Base-by-base conservation (phyloP, 202 grass and related monocot genomes). In the Sporobolus alterniflorus region DNA sequence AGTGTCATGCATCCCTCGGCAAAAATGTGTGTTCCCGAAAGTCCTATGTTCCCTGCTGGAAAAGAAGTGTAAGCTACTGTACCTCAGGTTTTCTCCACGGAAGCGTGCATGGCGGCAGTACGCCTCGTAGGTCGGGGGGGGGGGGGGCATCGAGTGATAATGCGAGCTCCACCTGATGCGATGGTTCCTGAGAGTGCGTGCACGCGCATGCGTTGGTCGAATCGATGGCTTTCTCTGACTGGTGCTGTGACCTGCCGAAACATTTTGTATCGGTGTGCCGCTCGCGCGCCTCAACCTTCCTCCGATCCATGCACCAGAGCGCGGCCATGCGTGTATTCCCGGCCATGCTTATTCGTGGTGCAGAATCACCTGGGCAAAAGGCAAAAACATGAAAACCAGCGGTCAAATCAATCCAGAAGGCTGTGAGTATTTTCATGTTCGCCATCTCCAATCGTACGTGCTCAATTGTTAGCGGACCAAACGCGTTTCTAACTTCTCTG, bases 31-130 rank as follows among this genome's bases (percentile, higher is more conserved):
- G 52, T 29, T 40, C 60, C 41, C 73, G 79, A 90, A 90, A 90
- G 88, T 87, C 54, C 40, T 55, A 52, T 90, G 88, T 83, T 83
- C 75, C 84, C 79, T 65, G 80, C 84, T 75, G 69, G 46, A 80
- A 87, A 90, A 90, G 84, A 52, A 51, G 75, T 63, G 78, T 71
- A 85, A 85, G 64, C 77, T 84, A 76, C 28, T 51, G 24, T 3
- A 44, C 59, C 48, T n/a, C n/a, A n/a, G n/a, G 71, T 41, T 33
- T 76, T 78, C 74, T 31, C 68, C 79, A 83, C 33, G 67, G 56
- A 73, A 61, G 70, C 52, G 39, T 56, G 64, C 82, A 47, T 44
- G 71, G 64, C 15, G 49, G 33, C 64, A 80, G 47, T 32, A 30
- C 55, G 55, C 30, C 14, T 1, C 54, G 55, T 62, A 28, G n/a